Base-by-base conservation (phyloP, 805 yeast genomes). In the Kregervanrija delftensis region DNA sequence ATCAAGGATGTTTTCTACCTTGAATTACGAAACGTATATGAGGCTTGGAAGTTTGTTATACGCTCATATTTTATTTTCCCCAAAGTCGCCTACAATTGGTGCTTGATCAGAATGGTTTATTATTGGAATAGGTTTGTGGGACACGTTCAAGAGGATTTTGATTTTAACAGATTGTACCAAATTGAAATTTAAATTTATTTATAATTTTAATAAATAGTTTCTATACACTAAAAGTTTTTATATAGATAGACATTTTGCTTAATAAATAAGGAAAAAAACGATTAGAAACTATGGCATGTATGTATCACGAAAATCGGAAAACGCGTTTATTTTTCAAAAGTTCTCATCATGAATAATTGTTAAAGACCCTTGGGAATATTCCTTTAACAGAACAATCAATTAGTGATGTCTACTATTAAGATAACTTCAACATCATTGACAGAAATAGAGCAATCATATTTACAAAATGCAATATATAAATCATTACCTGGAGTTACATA, bases 41-140 rank as follows among this genome's bases (percentile, higher is more conserved):
- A 66, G 11, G 96, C 93, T 0, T 54, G 86, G 33, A 65, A 63
- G 47, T 89, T 86, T 63, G 76, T 91, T 15, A 61, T 76, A 44
- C 57, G 64, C 22, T 80, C 95, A 39, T 90, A 91, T 63, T 53
- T 71, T 40, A 72, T 80, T 35, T 73, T 91, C 50, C 97, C 97
- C 10, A 68, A 69, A 44, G 74, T 79, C 44, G 35, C 85, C 1
- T 77, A 74, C 65, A 72, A 75, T 33, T 51, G 77, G 44, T 51
- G 65, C 9, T 51, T 88, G 40, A 66, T 71, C 44, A 69, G 79
- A 48, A 39, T 76, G 33, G 74, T 73, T 46, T 66, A 70, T 35
- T 71, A 76, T 60, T 91, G 96, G 96, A 81, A 83, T 56, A 60
- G 60, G 33, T 85, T 87, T 58, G 72, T 87, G 45, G 96, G 95